These are phyloP conservation scores for Alternaria incomplexa DNA, from an alignment of 2,329 filamentous ascomycete species.

Conservation along the genomic window DNA sequence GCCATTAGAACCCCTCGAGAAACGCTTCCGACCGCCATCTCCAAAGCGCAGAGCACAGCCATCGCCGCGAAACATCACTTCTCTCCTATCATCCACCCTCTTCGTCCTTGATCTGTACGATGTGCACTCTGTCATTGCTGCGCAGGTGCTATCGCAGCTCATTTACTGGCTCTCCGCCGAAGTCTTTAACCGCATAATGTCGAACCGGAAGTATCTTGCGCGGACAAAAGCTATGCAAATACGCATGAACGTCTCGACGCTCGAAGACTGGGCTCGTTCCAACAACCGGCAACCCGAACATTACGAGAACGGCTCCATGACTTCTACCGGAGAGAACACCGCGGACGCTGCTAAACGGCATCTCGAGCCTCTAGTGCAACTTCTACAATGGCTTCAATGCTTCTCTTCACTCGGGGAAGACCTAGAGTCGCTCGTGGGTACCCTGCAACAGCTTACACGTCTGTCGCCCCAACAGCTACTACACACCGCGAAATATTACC, in stretches of 20 bases:
- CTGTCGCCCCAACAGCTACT: conserved; percentile 88
- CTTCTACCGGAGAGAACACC: conserved; percentile 82
- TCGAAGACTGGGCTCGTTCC: conserved; percentile 93
- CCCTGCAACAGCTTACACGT: conserved; percentile 84
- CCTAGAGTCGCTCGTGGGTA: conserved; percentile 84
- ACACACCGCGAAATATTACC: conserved; percentile 90
- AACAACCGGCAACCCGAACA: conserved; percentile 96
- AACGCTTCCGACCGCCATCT: conserved; percentile 88
- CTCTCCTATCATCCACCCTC: conserved; percentile 89
- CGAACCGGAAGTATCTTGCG: conserved; percentile 90
- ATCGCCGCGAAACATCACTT: conserved; percentile 93
- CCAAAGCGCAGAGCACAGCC: conserved; percentile 91
- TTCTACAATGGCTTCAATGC: conserved; percentile 96
- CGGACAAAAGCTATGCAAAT: conserved; percentile 99
- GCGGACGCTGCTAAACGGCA: conserved; percentile 84
- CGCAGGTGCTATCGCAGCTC: conserved; percentile 89
- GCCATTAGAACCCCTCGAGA: conserved; percentile 82
- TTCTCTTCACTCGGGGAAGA: conserved; percentile 95
- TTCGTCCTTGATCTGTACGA: conserved; percentile 99
- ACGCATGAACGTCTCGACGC: conserved; percentile 93
- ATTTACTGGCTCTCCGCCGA: conserved; percentile 97
- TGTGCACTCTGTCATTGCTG: conserved; percentile 93
- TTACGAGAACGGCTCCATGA: conserved; percentile 90
- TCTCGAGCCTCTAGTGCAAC: conserved; percentile 86
- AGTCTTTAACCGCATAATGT: conserved; percentile 98